phyloP scores from a whole-genome alignment of 805 yeast genomes.

The Hyphopichia homilentoma region DNA sequence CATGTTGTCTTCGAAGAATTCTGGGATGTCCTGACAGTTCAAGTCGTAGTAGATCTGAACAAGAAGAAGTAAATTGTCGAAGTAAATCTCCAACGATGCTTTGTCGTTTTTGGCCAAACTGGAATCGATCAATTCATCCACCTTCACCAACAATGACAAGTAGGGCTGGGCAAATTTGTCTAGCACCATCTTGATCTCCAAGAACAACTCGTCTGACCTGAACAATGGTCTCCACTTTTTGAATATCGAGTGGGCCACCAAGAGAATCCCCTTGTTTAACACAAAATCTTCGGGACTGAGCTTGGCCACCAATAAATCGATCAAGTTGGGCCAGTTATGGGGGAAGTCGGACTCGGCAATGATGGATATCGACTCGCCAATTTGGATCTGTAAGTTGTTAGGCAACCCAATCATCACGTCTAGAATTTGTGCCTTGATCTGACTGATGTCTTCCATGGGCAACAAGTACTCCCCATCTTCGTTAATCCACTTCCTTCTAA shows the following conservation, averaged over 20 bases:
- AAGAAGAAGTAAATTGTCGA: constrained; percentile 68
- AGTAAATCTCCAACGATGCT: constrained; percentile 50
- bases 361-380: constrained; percentile 88
- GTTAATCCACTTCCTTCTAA: constrained; percentile 84
- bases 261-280: constrained; percentile 78
- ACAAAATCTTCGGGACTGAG: constrained; percentile 64
- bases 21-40: constrained; percentile 97
- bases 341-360: constrained; percentile 98
- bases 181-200: constrained; percentile 83
- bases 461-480: constrained; percentile 79
- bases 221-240: constrained; percentile 95
- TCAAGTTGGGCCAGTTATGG: constrained; percentile 74
- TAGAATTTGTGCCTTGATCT: constrained; percentile 74
- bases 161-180: constrained; percentile 81
- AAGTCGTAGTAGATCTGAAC: constrained; percentile 86
- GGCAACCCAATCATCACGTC: constrained; percentile 85
- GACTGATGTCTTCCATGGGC: constrained; percentile 54
- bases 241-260: constrained; percentile 93
- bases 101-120: constrained; percentile 39
- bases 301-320: constrained; percentile 68
- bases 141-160: constrained; percentile 58
- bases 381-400: constrained; percentile 77
- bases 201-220: constrained; percentile 83
- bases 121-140: constrained; percentile 60
- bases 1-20: constrained; percentile 91